These are phyloP conservation scores for Lippia alba DNA, from an alignment of 305 asterid genomes.

Conservation along the genomic window DNA sequence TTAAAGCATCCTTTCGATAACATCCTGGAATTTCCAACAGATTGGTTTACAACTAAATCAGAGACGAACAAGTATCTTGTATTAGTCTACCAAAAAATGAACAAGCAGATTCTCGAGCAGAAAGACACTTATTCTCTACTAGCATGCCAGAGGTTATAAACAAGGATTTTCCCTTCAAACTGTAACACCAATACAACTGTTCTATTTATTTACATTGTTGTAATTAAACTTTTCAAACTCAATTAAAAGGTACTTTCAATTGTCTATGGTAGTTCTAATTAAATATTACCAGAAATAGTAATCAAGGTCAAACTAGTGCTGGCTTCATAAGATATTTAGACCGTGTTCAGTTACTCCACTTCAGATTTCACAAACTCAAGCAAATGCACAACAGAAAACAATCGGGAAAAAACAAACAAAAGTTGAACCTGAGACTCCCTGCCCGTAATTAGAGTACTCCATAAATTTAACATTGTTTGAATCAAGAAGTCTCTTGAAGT, in stretches of 20 bases:
- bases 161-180: background rate
- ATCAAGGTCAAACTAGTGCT: constrained; percentile 19
- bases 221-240: constrained; percentile 1
- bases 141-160: constrained; percentile 21
- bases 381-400: constrained; percentile 4
- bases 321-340: constrained; percentile 19
- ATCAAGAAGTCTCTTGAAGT: constrained; percentile 84
- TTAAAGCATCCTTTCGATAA: constrained; percentile 3
- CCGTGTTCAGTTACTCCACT: constrained; percentile 3
- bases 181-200: constrained; percentile 12
- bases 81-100: constrained; percentile 6
- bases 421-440: constrained; percentile 79
- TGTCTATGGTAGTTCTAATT: constrained; percentile 1
- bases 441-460: constrained; percentile 97
- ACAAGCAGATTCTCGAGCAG: constrained; percentile 18
- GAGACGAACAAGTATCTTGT: constrained; percentile 5
- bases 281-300: constrained; percentile 14
- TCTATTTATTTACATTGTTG: constrained; percentile 14
- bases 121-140: constrained; percentile 7
- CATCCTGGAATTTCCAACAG: constrained; percentile 3
- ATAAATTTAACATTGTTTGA: constrained; percentile 84
- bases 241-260: background rate
- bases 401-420: constrained; percentile 18
- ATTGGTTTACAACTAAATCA: constrained; percentile 15
- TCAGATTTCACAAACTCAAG: constrained; percentile 9